These are phyloP conservation scores for Pancytospora epiphaga DNA, from an alignment of 371 early-diverging fungal genomes.

Conservation along the genomic window DNA sequence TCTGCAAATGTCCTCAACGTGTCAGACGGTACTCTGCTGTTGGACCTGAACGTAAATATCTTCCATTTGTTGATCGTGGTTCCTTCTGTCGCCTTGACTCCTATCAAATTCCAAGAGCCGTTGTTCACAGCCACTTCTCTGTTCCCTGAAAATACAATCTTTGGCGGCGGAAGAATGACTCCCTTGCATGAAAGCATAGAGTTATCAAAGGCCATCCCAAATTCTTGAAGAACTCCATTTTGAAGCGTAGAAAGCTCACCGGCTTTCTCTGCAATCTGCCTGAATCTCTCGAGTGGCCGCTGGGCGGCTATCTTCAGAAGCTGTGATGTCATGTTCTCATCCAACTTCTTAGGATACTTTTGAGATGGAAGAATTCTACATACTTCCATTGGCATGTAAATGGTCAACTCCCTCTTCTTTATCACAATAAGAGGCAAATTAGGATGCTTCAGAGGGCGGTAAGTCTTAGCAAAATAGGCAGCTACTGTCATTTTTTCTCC, in stretches of 20 bases:
- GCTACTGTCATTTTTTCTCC: conserved; percentile 32
- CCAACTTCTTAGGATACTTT: conserved; percentile 42
- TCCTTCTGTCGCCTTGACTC: conserved; percentile 24
- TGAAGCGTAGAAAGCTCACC: conserved; percentile 11
- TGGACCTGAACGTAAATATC: conserved; percentile 12
- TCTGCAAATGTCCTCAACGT: background rate
- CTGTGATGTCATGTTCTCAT: conserved; percentile 39
- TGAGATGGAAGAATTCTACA: conserved; percentile 27
- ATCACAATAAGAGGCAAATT: conserved; percentile 39
- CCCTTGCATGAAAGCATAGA: conserved; percentile 32
- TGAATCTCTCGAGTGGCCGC: conserved; percentile 37
- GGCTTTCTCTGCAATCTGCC: conserved; percentile 22
- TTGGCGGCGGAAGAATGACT: conserved; percentile 30
- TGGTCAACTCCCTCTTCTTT: conserved; percentile 20
- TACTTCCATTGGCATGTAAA: conserved; percentile 53
- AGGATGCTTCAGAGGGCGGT: conserved; percentile 34
- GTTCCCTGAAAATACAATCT: conserved; percentile 13
- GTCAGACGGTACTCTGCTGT: background rate
- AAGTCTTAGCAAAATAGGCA: conserved; percentile 49
- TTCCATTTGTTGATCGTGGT: conserved; percentile 27
- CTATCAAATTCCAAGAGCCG: conserved; percentile 46
- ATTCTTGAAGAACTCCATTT: conserved; percentile 11
- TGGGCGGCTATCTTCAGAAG: conserved; percentile 42
- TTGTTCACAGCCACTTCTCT: background rate
- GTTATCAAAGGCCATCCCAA: conserved; percentile 35